Evolutionary conservation across 768 basidiomycete genomes (phyloP), one percentile per base, ranked within the genome.

Genomic region (Lentinula guzmanii): DNA sequence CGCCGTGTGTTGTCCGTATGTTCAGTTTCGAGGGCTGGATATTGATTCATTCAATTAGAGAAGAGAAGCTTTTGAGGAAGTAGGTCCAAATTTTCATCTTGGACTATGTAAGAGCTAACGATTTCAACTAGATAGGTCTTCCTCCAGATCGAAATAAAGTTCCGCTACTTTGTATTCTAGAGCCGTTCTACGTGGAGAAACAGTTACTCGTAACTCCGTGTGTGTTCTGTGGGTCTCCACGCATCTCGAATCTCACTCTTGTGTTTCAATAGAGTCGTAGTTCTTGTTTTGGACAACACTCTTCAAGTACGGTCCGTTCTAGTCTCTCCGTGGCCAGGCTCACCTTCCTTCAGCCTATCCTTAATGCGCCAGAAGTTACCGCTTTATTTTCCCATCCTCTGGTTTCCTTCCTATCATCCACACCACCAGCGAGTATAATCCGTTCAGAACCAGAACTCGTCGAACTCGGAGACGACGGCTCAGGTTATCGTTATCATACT

Each of bases 61-160:
- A 58, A 81, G 93, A 46, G 93, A 95, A 75, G 93, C 93, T 0
- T 94, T 84, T 62, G 94, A 96, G 72, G 94, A 96, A 83, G 94
- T 93, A 60, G 6, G 71, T 61, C 1, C 13, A 24, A 11, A 39
- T 52, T 33, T 10, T 11, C 5, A 18, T 52, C 51, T 33, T 13
- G 13, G 13, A 16, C 11, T 8, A n/a, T 4, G 52, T 7, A 8
- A 2, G 15, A 11, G 11, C 5, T 1, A 4, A 13, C 18, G 24
- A 39, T 24, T 16, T 41, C 50, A 59, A 18, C 37, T 52, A 95
- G 93, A 88, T 95, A 48, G 93, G 93, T n/a, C 77, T 96, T 7
- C 87, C 92, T 1, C 75, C 73, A 33, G 90, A 95, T 71, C 76
- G 77, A 67, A 76, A 74, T 33, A 89, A 86, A 66, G 85, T 90